A percentile compares a stretch with the other conserved stretches of the same genome.
These are phyloP conservation scores for Symbiodinium natans DNA, from an alignment of 73 alveolate genomes.

Conservation along the genomic window DNA sequence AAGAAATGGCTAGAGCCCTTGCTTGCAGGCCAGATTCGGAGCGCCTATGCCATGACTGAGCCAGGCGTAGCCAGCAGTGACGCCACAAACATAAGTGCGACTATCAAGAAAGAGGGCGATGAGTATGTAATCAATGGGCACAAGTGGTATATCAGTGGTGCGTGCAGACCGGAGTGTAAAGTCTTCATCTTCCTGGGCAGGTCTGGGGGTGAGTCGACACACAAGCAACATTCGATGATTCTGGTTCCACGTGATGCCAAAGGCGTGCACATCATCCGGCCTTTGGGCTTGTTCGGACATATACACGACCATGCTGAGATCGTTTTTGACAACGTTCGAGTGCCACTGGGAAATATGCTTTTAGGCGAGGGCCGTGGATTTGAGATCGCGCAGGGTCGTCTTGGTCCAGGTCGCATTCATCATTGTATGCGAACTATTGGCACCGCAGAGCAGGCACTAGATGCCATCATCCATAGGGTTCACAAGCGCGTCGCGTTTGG, in stretches of 20 bases:
- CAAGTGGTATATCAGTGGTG: conserved; percentile 96
- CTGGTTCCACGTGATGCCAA: conserved; percentile 94
- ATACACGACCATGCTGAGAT: conserved; percentile 96
- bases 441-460: conserved; percentile 94
- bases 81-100: conserved; percentile 92
- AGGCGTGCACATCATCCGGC: conserved; percentile 74
- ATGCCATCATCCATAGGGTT: conserved; percentile 70
- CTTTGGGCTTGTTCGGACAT: conserved; percentile 95
- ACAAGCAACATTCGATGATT: conserved; percentile 95
- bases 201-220: conserved; percentile 85
- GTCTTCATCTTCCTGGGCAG: conserved; percentile 95
- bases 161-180: conserved; percentile 95
- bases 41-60: conserved; percentile 96
- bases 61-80: conserved; percentile 96
- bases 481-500: conserved; percentile 84
- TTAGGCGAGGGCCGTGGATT: conserved; percentile 96
- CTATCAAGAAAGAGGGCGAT: conserved; percentile 67
- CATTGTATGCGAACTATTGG: conserved; percentile 96
- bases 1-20: conserved; percentile 95
- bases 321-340: conserved; percentile 94
- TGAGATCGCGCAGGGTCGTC: conserved; percentile 96
- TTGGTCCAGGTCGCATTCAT: conserved; percentile 96
- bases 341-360: conserved; percentile 94
- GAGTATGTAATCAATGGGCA: conserved; percentile 95
- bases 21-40: conserved; percentile 78